These are phyloP conservation scores for Xylariales sp. DNA, from an alignment of 2,329 filamentous ascomycete genomes.

Conservation along the genomic window DNA sequence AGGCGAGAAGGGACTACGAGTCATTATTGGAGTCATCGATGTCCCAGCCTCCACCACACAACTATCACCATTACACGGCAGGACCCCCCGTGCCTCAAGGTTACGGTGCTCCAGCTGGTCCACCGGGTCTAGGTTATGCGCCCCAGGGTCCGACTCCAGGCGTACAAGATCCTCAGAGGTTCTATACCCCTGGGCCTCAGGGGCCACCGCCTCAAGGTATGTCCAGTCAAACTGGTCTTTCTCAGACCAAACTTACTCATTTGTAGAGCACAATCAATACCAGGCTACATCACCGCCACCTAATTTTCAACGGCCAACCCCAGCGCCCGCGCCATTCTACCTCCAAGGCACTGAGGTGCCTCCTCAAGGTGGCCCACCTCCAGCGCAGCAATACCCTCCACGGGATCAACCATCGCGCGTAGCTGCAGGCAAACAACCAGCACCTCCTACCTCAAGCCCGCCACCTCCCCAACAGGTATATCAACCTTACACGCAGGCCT, in stretches of 20 bases:
- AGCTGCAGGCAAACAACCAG: conserved; percentile 60
- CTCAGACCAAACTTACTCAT: conserved; percentile 46
- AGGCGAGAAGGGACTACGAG: conserved; percentile 96
- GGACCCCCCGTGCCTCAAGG: conserved; percentile 61
- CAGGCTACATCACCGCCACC: conserved; percentile 61
- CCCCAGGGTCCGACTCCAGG: conserved; percentile 56
- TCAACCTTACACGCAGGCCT: conserved; percentile 60
- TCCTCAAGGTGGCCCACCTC: conserved; percentile 49
- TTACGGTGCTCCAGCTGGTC: conserved; percentile 54
- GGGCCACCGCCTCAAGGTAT: conserved; percentile 54
- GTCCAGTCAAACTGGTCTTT: conserved; percentile 38
- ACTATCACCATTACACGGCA: conserved; percentile 76
- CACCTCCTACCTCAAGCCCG: conserved; percentile 63
- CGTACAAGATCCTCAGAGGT: conserved; percentile 73
- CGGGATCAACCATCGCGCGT: conserved; percentile 63
- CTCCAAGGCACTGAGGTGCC: conserved; percentile 69
- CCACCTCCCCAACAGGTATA: conserved; percentile 59
- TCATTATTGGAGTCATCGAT: conserved; percentile 95
- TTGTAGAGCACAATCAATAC: conserved; percentile 57
- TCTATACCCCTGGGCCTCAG: conserved; percentile 72
- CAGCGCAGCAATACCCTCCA: conserved; percentile 62
- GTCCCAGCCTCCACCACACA: conserved; percentile 87
- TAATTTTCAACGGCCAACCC: conserved; percentile 66
- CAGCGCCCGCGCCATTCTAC: conserved; percentile 72
- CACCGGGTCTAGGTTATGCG: conserved; percentile 52